Evolutionary conservation across 140 eudicot species (phyloP).

Genomic region (Anethum foeniculum): DNA sequence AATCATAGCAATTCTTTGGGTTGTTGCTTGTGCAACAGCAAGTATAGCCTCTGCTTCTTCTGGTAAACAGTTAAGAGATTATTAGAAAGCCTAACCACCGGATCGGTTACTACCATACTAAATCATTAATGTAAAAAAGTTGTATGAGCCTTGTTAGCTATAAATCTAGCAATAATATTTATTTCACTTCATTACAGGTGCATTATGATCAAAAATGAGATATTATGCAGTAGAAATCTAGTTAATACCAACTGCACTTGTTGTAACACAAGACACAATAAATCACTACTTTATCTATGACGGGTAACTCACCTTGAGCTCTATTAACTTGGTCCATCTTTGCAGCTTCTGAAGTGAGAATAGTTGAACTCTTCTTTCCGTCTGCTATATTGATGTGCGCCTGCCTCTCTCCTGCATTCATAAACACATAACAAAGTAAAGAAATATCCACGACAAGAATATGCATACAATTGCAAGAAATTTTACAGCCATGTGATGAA

Average conservation of each 20-base stretch:
- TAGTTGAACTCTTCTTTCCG: slow-evolving; percentile 64
- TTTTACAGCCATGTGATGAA: not conserved
- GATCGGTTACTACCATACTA: not conserved
- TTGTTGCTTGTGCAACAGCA: slow-evolving; percentile 71
- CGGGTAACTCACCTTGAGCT: slow-evolving; percentile 58
- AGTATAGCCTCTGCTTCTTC: slow-evolving; percentile 93
- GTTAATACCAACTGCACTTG: not conserved
- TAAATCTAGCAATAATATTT: not conserved
- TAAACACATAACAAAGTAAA: slow-evolving; percentile 6
- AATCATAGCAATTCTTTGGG: slow-evolving; percentile 65
- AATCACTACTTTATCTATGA: not conserved
- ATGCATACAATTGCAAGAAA: not conserved
- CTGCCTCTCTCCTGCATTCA: slow-evolving; percentile 67
- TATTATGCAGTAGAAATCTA: not conserved
- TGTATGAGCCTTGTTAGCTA: not conserved
- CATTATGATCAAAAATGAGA: not conserved
- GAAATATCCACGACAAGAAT: slow-evolving; percentile 4
- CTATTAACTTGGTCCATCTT: slow-evolving; percentile 14
- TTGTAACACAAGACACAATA: not conserved
- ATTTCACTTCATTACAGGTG: not conserved
- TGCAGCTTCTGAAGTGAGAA: slow-evolving; percentile 26
- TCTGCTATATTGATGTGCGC: slow-evolving; percentile 75
- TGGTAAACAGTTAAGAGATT: slow-evolving; percentile 19
- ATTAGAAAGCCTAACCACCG: not conserved
- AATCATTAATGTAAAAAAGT: not conserved